Evolutionary conservation across 306 rosid genomes (phyloP).

Genomic region (Malus fusca): DNA sequence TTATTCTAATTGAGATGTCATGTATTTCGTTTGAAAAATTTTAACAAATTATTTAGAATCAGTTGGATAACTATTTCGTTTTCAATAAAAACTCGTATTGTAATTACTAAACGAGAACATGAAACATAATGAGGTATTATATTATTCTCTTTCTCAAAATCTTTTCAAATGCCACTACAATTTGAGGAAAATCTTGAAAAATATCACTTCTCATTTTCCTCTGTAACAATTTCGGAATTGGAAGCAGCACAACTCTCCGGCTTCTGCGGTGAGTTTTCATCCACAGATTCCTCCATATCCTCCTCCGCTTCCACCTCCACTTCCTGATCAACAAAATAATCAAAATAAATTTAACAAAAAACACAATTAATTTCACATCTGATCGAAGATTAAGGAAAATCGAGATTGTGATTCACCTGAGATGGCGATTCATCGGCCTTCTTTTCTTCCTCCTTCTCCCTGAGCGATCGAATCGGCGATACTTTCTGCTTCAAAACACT

Average conservation of each 20-base stretch:
- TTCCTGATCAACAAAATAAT: constrained; percentile 19
- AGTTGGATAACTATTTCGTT: no score
- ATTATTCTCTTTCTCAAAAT: constrained; percentile 5
- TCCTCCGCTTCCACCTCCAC: constrained; percentile 21
- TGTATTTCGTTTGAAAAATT: no score
- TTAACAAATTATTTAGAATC: no score
- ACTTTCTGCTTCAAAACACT: constrained; percentile 37
- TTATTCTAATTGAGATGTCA: no score
- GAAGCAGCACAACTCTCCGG: constrained; percentile 40
- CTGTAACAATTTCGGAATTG: constrained; percentile 20
- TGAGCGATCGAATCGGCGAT: constrained; percentile 71
- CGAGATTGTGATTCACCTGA: constrained; percentile 21
- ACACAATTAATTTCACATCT: not conserved
- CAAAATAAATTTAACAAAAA: not conserved
- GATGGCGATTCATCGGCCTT: constrained; percentile 22
- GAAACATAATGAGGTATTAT: constrained; percentile 53
- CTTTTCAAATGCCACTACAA: not conserved
- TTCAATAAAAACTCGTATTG: no score
- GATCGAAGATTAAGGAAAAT: not conserved
- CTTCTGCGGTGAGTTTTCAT: constrained; percentile 36
- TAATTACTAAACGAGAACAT: not conserved
- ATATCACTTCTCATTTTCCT: not conserved
- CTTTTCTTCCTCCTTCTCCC: constrained; percentile 65
- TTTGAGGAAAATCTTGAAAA: not conserved
- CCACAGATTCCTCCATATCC: constrained; percentile 37